A percentile compares a stretch with the other conserved stretches of the same genome.
Conservation (phyloP, 495 filamentous ascomycete genomes). For the Evernia prunastri region DNA sequence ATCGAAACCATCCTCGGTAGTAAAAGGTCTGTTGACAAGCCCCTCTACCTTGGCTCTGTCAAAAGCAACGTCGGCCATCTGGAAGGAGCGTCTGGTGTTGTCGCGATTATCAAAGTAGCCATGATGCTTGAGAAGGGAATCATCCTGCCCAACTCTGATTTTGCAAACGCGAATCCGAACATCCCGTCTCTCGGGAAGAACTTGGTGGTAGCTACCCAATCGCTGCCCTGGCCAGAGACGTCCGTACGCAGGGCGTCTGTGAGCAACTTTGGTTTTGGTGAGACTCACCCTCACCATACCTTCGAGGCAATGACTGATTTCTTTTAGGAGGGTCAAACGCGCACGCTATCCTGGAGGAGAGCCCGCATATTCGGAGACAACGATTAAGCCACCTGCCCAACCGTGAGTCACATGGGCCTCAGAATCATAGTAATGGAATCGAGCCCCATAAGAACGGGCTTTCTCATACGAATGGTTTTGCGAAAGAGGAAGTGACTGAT, state of each 20-base stretch:
- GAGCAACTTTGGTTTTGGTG: conserved; percentile 56
- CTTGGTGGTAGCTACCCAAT: conserved; percentile 8
- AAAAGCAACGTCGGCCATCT: conserved; percentile 48
- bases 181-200: background rate
- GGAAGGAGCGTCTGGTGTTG: conserved; percentile 50
- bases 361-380: background rate
- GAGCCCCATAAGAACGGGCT: background rate
- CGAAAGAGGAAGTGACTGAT: background rate
- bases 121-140: conserved; percentile 39
- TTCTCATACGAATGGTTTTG: background rate
- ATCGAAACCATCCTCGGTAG: background rate
- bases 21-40: conserved; percentile 30
- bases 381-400: background rate
- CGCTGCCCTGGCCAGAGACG: conserved; percentile 12
- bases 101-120: conserved; percentile 49
- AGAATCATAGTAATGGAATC: background rate
- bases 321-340: conserved; percentile 41
- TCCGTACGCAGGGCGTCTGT: conserved; percentile 48
- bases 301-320: background rate
- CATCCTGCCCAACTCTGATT: conserved; percentile 37
- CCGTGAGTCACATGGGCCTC: background rate
- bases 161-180: background rate
- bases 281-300: background rate
- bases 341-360: conserved; percentile 44
- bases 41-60: conserved; percentile 40